phyloP scores from a whole-genome alignment of 2,329 filamentous ascomycete genomes.

The Cordyceps cicadae region DNA sequence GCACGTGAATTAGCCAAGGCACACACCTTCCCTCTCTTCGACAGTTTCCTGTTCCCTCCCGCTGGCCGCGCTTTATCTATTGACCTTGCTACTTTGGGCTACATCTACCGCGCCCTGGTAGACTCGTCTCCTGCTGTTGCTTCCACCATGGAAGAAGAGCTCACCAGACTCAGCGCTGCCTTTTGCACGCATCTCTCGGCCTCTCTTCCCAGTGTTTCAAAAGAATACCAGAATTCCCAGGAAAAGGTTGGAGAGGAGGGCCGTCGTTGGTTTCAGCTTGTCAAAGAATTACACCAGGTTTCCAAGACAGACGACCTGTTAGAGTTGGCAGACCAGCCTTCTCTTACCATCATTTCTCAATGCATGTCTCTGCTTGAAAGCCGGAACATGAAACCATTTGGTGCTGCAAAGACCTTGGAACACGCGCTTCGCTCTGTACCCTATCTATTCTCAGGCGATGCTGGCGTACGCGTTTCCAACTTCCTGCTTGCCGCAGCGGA shows the following conservation, averaged over 20 bases:
- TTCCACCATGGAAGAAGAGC: conserved; percentile 47
- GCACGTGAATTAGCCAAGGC: conserved; percentile 36
- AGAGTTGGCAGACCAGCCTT: conserved; percentile 24
- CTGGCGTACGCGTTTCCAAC: conserved; percentile 29
- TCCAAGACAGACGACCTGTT: conserved; percentile 19
- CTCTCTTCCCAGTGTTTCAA: conserved; percentile 74
- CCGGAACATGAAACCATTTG: conserved; percentile 50
- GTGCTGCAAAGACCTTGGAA: conserved; percentile 40
- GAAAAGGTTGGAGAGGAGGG: conserved; percentile 57
- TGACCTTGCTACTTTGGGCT: conserved; percentile 33
- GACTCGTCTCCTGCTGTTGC: conserved; percentile 34
- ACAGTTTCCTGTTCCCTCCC: conserved; percentile 43
- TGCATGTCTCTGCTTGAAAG: conserved; percentile 36
- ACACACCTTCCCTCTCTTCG: conserved; percentile 45
- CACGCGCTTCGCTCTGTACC: conserved; percentile 30
- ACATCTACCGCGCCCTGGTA: conserved; percentile 38
- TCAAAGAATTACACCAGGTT: conserved; percentile 33
- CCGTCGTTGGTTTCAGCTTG: conserved; percentile 57
- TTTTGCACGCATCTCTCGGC: conserved; percentile 61
- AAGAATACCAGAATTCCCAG: conserved; percentile 67
- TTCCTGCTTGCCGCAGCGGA: conserved; percentile 43
- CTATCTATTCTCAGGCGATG: conserved; percentile 30
- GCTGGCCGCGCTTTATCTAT: conserved; percentile 29
- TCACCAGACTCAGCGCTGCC: conserved; percentile 51
- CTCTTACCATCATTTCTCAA: conserved; percentile 23